A percentile compares a stretch with the other conserved stretches of the same genome.
phyloP scores from a whole-genome alignment of 768 basidiomycete genomes.

The Asterophora parasitica region DNA sequence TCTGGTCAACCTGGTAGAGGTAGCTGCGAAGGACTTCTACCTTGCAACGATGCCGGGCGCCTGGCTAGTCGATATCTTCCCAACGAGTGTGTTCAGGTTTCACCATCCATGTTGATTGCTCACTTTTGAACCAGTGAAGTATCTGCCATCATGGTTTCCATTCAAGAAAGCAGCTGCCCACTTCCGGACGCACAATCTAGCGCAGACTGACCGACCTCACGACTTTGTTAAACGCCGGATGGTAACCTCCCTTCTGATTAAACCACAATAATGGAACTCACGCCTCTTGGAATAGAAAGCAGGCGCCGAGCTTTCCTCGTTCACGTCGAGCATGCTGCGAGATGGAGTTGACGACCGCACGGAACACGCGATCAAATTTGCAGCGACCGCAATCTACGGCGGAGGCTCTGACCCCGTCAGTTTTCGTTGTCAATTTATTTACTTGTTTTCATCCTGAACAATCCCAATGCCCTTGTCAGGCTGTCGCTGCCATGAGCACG shows the following conservation, averaged over 20 bases:
- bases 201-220: slow-evolving; percentile 31
- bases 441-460: too few relatives aligned
- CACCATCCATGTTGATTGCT: not conserved
- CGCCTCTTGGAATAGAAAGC: slow-evolving; percentile 23
- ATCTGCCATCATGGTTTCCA: slow-evolving; percentile 42
- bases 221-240: slow-evolving; percentile 32
- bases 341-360: slow-evolving; percentile 27
- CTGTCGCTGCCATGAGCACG: slow-evolving; percentile 20
- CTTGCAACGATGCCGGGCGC: slow-evolving; percentile 13
- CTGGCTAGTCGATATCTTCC: slow-evolving; percentile 38
- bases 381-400: slow-evolving; percentile 20
- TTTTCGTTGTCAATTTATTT: not conserved
- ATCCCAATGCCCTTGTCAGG: slow-evolving; percentile 1
- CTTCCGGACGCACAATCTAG: slow-evolving; percentile 26
- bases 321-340: slow-evolving; percentile 36
- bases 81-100: slow-evolving; percentile 19
- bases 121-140: slow-evolving; percentile 25
- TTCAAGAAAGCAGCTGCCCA: slow-evolving; percentile 33
- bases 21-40: slow-evolving; percentile 37
- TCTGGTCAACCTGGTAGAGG: slow-evolving; percentile 35
- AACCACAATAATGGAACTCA: not conserved
- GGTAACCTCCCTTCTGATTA: slow-evolving; percentile 22
- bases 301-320: slow-evolving; percentile 32
- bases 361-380: slow-evolving; percentile 37
- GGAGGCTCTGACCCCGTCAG: slow-evolving; percentile 35